Evolutionary conservation across 2,329 filamentous ascomycete species (phyloP), one percentile per base, ranked within the genome.

Genomic region (Alternaria burnsii): DNA sequence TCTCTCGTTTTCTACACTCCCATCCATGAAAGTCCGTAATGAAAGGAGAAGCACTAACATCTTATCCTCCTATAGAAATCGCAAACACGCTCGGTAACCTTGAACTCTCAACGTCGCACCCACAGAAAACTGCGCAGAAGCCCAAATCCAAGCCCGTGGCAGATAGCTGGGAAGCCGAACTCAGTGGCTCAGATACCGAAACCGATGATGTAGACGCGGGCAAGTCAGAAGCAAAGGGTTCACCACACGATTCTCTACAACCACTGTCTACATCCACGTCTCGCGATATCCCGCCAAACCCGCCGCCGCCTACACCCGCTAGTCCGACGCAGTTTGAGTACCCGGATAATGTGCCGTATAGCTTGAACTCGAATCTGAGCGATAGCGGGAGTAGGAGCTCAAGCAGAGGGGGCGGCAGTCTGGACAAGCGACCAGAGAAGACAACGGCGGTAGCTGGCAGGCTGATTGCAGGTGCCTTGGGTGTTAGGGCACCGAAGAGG

Each of bases 361-460:
- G 61, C 28, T 10, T 36, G 55, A 18, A 51, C 28, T 50, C 46
- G 14, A 50, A 20, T 50, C 30, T 50, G 20, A 53, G 58, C 52
- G 51, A 61, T 28, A 38, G 56, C 62, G 41, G 65, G 46, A 24
- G 62, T 12, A 11, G 46, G 46, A 50, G 46, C 10, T 50, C 46
- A 71, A 44, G 44, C 53, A 66, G 76, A 69, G 59, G 76, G 68
- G 57, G 72, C 61, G 61, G 53, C 57, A 59, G 69, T 16, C 66
- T 71, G 30, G 73, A 71, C 14, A 69, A 70, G 70, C 82, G 91
- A 40, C 94, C 93, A 0, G 94, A 97, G 80, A 99, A 97, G 83
- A 96, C 94, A 63, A 96, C 96, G 62, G 92, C 93, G 0, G 93
- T 97, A 40, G 95, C 95, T 5, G 87, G 91, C 63, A 85, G 95